Evolutionary conservation across 2,329 filamentous ascomycete genomes (phyloP).

Genomic region (Hymenoscyphus albidus): DNA sequence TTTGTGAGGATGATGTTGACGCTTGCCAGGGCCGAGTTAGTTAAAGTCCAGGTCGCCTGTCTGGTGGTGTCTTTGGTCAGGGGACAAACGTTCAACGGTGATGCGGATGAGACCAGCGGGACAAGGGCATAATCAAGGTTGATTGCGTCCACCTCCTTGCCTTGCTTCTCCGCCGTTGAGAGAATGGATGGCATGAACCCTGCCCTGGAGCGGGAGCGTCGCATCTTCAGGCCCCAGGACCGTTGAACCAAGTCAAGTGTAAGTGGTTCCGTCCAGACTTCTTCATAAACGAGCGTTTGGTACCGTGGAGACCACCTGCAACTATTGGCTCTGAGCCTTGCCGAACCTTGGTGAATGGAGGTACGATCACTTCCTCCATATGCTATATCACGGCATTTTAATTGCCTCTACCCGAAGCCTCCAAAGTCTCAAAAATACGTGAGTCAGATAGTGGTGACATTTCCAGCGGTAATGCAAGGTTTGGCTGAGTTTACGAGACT

Average conservation of each 20-base stretch:
- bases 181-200: neutral
- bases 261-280: neutral
- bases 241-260: neutral
- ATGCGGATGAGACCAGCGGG: slow-evolving; percentile 4
- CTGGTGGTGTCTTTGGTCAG: neutral
- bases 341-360: neutral
- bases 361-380: neutral
- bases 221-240: neutral
- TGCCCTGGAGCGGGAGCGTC: neutral
- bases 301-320: neutral
- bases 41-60: neutral
- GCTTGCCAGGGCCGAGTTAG: neutral
- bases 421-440: neutral
- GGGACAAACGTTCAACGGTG: slow-evolving; percentile 7
- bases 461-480: neutral
- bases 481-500: neutral
- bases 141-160: slow-evolving; percentile 4
- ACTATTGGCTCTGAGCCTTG: slow-evolving; percentile 1
- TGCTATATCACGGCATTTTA: slow-evolving; percentile 3
- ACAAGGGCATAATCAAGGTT: slow-evolving; percentile 10
- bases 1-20: slow-evolving; percentile 2
- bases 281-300: neutral
- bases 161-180: neutral
- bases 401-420: neutral
- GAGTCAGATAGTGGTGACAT: slow-evolving; percentile 1